Percentiles rank a stretch among this genome's conserved stretches.
These are phyloP conservation scores for Starmerella bombi DNA, from an alignment of 805 yeast genomes.

Conservation along the genomic window DNA sequence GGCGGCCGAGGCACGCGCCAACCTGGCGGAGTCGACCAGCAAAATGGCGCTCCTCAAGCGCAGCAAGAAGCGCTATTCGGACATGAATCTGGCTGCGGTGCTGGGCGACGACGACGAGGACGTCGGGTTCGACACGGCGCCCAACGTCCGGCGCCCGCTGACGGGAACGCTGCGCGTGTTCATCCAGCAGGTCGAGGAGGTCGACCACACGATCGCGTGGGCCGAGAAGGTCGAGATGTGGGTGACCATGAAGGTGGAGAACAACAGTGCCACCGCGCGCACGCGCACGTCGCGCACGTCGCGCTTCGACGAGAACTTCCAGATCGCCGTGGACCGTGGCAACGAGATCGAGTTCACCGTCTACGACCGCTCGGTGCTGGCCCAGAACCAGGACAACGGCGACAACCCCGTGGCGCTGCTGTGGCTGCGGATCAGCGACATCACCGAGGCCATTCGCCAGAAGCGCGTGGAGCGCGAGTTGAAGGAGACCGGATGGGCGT, in stretches of 20 bases:
- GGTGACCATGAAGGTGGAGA: slow-evolving; percentile 29
- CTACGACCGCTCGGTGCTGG: slow-evolving; percentile 41
- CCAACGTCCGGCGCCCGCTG: slow-evolving; percentile 64
- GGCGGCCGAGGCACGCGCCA: slow-evolving; percentile 79
- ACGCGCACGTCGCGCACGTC: slow-evolving; percentile 54
- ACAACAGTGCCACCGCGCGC: slow-evolving; percentile 40
- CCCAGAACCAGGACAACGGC: not conserved
- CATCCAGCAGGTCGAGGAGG: slow-evolving; percentile 70
- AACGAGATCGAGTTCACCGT: slow-evolving; percentile 83
- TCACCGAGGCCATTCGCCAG: slow-evolving; percentile 89
- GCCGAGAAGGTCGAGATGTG: slow-evolving; percentile 80
- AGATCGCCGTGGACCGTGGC: slow-evolving; percentile 72
- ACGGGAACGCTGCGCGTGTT: slow-evolving; percentile 66
- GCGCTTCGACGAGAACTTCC: slow-evolving; percentile 66
- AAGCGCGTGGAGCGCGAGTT: slow-evolving; percentile 50
- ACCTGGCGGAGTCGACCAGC: slow-evolving; percentile 69
- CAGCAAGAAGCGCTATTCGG: slow-evolving; percentile 75
- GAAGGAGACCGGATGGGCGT: slow-evolving; percentile 62
- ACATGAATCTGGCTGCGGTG: slow-evolving; percentile 48
- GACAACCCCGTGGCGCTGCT: slow-evolving; percentile 69
- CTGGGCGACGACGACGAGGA: slow-evolving; percentile 20
- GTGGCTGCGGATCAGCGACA: slow-evolving; percentile 83
- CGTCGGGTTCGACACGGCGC: slow-evolving; percentile 29
- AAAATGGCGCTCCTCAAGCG: slow-evolving; percentile 73
- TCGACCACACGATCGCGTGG: slow-evolving; percentile 74